phyloP scores from a whole-genome alignment of 2,329 filamentous ascomycete species.

The Neofusicoccum kwambonambiense region DNA sequence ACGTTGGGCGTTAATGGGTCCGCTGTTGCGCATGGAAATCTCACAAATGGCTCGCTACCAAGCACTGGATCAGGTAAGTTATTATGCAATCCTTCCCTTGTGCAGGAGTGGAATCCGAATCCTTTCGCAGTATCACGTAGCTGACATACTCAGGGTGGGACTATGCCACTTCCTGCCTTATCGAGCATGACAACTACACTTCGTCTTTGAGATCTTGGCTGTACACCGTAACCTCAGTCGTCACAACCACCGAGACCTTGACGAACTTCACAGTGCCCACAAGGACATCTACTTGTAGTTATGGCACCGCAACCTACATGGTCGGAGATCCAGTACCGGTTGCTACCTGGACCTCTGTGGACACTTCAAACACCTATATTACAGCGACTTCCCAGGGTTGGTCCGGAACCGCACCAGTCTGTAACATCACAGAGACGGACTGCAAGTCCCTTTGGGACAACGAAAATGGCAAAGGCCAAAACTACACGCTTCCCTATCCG shows the following conservation, averaged over 20 bases:
- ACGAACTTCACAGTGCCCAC: conserved; percentile 5
- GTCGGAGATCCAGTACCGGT: neutral
- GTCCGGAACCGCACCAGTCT: neutral
- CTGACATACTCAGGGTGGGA: neutral
- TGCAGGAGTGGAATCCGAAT: too few relatives aligned
- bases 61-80: neutral
- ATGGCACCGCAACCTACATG: neutral
- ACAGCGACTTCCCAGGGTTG: neutral
- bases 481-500: neutral
- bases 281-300: neutral
- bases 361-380: neutral
- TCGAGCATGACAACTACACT: neutral
- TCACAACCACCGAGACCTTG: neutral
- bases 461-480: neutral
- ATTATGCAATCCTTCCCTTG: too few relatives aligned
- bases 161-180: neutral
- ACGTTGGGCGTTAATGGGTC: neutral
- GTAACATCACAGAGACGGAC: neutral
- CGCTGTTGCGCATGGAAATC: neutral
- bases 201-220: neutral
- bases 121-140: neutral
- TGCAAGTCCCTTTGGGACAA: neutral
- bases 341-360: neutral
- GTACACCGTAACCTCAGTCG: neutral
- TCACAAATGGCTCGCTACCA: neutral